A percentile compares a stretch with the other conserved stretches of the same genome.
phyloP scores from a whole-genome alignment of 2,329 filamentous ascomycete genomes.

The Hypoxylon sp. region DNA sequence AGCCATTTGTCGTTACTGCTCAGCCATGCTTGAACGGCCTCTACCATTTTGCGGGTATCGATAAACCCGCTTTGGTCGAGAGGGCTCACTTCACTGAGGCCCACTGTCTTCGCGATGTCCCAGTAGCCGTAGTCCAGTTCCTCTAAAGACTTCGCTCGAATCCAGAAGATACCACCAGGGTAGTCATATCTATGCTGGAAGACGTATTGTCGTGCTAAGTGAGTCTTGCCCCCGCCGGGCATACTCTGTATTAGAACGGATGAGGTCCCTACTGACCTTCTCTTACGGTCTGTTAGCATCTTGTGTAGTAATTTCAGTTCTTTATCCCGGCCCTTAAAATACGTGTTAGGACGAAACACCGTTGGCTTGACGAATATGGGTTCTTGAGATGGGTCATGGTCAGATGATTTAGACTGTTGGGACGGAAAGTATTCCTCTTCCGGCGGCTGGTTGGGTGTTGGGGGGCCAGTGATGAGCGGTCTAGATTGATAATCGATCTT shows the following conservation, averaged over 20 bases:
- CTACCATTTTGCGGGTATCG: slow-evolving; percentile 65
- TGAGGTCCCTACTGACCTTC: slow-evolving; percentile 70
- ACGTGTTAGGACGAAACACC: slow-evolving; percentile 71
- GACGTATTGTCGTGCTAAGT: slow-evolving; percentile 77
- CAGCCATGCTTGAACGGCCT: slow-evolving; percentile 73
- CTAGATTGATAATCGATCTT: slow-evolving; percentile 49
- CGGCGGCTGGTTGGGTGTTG: slow-evolving; percentile 43
- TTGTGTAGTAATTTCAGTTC: slow-evolving; percentile 72
- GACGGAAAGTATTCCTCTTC: slow-evolving; percentile 52
- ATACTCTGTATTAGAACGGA: slow-evolving; percentile 75
- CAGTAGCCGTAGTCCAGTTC: slow-evolving; percentile 74
- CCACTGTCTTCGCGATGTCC: slow-evolving; percentile 73
- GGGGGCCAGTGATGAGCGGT: slow-evolving; percentile 50
- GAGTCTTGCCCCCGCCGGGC: slow-evolving; percentile 77
- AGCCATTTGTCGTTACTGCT: slow-evolving; percentile 75
- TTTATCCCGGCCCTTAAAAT: slow-evolving; percentile 70
- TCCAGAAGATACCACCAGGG: slow-evolving; percentile 78
- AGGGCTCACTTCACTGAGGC: slow-evolving; percentile 61
- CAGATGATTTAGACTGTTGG: slow-evolving; percentile 51
- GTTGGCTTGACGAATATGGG: slow-evolving; percentile 63
- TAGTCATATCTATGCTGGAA: slow-evolving; percentile 72
- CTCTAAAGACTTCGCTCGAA: slow-evolving; percentile 71
- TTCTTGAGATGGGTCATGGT: slow-evolving; percentile 45
- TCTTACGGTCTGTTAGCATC: slow-evolving; percentile 70
- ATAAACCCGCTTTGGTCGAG: slow-evolving; percentile 57